Percentiles rank a stretch among this genome's conserved stretches.
These are phyloP conservation scores for Aspergillus sp. DNA, from an alignment of 2,329 filamentous ascomycete genomes.

Conservation along the genomic window DNA sequence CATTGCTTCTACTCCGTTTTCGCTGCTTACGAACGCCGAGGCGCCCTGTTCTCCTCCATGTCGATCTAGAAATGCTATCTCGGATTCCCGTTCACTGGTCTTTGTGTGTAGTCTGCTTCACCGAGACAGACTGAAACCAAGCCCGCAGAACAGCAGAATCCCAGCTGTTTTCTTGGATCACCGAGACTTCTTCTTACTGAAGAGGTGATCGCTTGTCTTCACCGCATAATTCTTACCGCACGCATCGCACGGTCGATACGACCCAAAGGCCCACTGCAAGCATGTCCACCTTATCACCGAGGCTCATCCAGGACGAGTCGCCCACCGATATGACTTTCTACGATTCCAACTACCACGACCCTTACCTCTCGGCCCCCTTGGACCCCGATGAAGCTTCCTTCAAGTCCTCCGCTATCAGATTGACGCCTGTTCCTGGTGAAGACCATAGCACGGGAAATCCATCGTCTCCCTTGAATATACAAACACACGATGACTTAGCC, in stretches of 20 bases:
- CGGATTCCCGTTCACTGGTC: neutral
- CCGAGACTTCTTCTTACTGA: neutral
- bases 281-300: conserved; percentile 26
- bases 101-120: neutral
- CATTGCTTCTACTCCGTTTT: neutral
- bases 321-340: conserved; percentile 32
- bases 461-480: conserved; percentile 18
- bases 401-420: conserved; percentile 34
- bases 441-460: conserved; percentile 21
- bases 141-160: neutral
- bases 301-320: conserved; percentile 26
- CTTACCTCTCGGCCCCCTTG: conserved; percentile 42
- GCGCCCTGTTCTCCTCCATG: neutral
- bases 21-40: neutral
- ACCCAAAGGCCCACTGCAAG: neutral
- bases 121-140: neutral
- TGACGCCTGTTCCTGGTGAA: conserved; percentile 31
- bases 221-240: neutral
- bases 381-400: conserved; percentile 43
- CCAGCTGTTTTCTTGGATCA: neutral
- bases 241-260: neutral
- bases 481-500: conserved; percentile 10
- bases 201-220: neutral
- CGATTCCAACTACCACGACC: conserved; percentile 37
- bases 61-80: conserved; percentile 4